phyloP scores from a whole-genome alignment of 148 eudicot species.

The Vaccinium corymbosum region DNA sequence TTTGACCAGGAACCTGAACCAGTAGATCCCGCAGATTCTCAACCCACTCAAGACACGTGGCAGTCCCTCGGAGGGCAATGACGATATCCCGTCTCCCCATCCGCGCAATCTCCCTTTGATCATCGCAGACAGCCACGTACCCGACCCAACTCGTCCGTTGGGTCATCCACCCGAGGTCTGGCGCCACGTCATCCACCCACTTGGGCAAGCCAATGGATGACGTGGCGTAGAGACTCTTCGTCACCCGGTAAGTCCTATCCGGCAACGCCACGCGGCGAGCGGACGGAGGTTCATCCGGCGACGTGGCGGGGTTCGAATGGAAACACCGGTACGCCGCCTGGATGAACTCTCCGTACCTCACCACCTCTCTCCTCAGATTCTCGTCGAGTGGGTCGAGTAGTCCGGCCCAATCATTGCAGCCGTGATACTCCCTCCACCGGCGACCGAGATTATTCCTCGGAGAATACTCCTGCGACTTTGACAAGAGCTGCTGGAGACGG shows the following conservation, averaged over 20 bases:
- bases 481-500: slow-evolving; percentile 56
- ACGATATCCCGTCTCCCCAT: slow-evolving; percentile 95
- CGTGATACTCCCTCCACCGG: slow-evolving; percentile 89
- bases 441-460: slow-evolving; percentile 66
- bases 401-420: slow-evolving; percentile 73
- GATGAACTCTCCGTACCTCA: slow-evolving; percentile 87
- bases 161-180: slow-evolving; percentile 98
- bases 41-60: slow-evolving; percentile 97
- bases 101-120: slow-evolving; percentile 61
- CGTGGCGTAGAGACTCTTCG: slow-evolving; percentile 77
- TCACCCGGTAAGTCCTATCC: slow-evolving; percentile 63
- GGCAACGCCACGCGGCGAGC: slow-evolving; percentile 53
- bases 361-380: slow-evolving; percentile 90
- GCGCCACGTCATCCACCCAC: slow-evolving; percentile 94
- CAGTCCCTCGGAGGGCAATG: slow-evolving; percentile 83
- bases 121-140: slow-evolving; percentile 85
- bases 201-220: slow-evolving; percentile 78
- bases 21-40: slow-evolving; percentile 79
- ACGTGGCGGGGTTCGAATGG: slow-evolving; percentile 73
- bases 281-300: slow-evolving; percentile 26
- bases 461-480: slow-evolving; percentile 58
- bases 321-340: slow-evolving; percentile 85
- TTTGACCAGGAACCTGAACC: slow-evolving; percentile 36
- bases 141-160: slow-evolving; percentile 90
- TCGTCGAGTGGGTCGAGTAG: slow-evolving; percentile 90